Conservation (phyloP, 1,139 yeast genomes). For the Scheffersomyces lignicola region DNA sequence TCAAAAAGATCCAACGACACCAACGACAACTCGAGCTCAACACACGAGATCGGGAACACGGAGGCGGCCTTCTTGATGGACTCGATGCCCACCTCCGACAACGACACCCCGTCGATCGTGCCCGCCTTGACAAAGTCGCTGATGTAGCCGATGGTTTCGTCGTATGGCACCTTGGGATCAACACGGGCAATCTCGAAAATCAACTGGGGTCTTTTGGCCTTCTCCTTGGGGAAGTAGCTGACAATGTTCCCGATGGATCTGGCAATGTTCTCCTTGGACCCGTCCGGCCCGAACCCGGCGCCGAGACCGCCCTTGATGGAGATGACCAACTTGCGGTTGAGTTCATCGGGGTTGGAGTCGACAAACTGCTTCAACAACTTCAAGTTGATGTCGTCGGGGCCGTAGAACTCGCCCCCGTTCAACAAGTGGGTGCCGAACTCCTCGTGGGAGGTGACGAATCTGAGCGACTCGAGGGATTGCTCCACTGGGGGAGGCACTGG, state of each 20-base stretch:
- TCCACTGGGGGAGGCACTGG: conserved; percentile 46
- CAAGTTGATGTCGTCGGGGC: conserved; percentile 44
- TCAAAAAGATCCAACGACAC: conserved; percentile 57
- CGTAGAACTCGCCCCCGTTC: conserved; percentile 82
- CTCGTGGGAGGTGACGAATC: conserved; percentile 36
- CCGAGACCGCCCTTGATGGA: conserved; percentile 68
- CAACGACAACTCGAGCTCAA: conserved; percentile 75
- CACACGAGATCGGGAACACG: conserved; percentile 56
- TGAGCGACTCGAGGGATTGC: conserved; percentile 47
- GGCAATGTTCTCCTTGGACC: conserved; percentile 46
- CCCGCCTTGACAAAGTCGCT: conserved; percentile 56
- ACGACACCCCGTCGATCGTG: conserved; percentile 61
- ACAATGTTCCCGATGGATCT: conserved; percentile 51
- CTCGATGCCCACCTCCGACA: conserved; percentile 67
- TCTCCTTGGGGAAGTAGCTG: conserved; percentile 37
- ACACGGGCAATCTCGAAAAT: conserved; percentile 72
- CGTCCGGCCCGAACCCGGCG: conserved; percentile 42
- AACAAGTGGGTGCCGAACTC: conserved; percentile 56
- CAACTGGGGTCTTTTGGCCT: conserved; percentile 44
- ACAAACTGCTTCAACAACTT: conserved; percentile 58
- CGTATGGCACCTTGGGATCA: conserved; percentile 49
- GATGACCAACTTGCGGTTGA: conserved; percentile 48
- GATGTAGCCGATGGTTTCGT: conserved; percentile 50
- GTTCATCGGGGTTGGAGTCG: conserved; percentile 49
- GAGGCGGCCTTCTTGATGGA: conserved; percentile 56